These are phyloP conservation scores for Diaporthe caulivora DNA, from an alignment of 2,329 filamentous ascomycete species.

Conservation along the genomic window DNA sequence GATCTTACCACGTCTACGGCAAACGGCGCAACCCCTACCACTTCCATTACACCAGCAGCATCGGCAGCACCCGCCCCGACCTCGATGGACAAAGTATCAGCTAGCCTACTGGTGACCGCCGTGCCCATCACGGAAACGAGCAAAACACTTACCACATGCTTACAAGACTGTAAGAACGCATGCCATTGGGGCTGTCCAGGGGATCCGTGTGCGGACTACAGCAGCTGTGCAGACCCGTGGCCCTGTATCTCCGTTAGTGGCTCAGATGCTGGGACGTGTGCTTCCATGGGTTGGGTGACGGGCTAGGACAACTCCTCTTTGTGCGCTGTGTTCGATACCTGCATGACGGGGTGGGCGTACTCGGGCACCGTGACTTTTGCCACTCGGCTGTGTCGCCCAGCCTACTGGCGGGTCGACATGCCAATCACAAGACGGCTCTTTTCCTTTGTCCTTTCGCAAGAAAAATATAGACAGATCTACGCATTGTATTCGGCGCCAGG, in stretches of 20 bases:
- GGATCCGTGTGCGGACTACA: neutral
- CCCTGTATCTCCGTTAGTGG: neutral
- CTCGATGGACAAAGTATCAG: neutral
- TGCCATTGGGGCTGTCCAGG: neutral
- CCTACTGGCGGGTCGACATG: neutral
- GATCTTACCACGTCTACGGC: neutral
- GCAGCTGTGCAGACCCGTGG: neutral
- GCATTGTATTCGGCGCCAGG: neutral
- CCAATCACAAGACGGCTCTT: neutral
- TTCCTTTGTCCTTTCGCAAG: too few species aligned
- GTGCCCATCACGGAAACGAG: neutral
- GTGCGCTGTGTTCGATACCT: too few species aligned
- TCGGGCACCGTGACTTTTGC: neutral
- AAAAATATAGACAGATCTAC: too few species aligned
- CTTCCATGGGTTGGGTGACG: neutral
- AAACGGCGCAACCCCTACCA: too few species aligned
- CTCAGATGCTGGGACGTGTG: neutral
- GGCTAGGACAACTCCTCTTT: too few species aligned
- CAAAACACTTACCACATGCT: slow-evolving; percentile 22
- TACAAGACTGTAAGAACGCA: neutral
- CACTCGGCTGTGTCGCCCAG: slow-evolving; percentile 38
- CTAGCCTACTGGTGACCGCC: neutral
- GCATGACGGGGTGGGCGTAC: neutral
- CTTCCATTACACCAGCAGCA: neutral
- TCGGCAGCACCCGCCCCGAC: neutral